These are phyloP conservation scores for Colletotrichum sp. DNA, from an alignment of 2,329 filamentous ascomycete species.

Conservation along the genomic window DNA sequence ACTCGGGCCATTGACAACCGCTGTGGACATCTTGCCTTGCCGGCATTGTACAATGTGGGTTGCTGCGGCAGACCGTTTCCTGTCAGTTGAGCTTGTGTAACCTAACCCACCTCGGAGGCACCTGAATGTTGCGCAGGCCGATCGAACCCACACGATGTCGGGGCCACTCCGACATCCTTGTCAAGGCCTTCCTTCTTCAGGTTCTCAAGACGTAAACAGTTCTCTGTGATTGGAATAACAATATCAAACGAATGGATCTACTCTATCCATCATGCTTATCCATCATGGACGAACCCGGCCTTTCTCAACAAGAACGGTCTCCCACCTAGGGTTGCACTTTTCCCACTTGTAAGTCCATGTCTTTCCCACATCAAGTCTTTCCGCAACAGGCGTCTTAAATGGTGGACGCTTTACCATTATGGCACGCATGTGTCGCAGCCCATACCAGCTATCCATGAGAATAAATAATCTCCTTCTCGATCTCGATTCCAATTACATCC, in stretches of 20 bases:
- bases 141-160: slow-evolving; percentile 6
- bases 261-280: not conserved
- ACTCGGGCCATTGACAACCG: not conserved
- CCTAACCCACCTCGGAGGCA: not conserved
- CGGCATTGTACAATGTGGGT: not conserved
- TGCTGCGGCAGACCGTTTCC: not conserved
- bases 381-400: not conserved
- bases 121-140: not conserved
- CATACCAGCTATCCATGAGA: not conserved
- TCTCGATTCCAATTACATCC: not conserved
- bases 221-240: not conserved
- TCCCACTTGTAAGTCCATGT: not conserved
- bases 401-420: not conserved
- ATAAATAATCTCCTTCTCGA: not conserved
- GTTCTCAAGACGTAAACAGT: not conserved
- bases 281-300: not conserved
- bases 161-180: not conserved
- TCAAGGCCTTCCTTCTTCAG: not conserved
- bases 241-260: not conserved
- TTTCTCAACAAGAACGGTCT: not conserved
- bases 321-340: not conserved
- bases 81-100: not conserved
- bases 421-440: not conserved
- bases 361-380: not conserved
- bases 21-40: not conserved